Conservation (phyloP, 768 basidiomycete genomes). For the Collybiopsis luxurians region DNA sequence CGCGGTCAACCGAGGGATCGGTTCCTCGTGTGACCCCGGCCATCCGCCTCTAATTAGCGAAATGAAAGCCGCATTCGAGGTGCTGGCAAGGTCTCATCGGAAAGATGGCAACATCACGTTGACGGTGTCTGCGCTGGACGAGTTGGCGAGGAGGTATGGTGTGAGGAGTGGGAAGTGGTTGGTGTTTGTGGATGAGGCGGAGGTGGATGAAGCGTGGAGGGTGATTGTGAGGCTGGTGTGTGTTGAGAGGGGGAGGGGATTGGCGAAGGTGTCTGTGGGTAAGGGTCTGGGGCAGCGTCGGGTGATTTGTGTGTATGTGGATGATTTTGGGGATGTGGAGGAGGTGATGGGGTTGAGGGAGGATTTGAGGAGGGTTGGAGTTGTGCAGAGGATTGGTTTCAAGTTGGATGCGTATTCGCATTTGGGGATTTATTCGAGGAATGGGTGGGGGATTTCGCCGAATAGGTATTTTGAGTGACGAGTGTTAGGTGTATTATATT, state of each 20-base stretch:
- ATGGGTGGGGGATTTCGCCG: conserved; percentile 9
- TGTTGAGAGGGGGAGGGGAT: conserved; percentile 23
- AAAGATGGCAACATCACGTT: conserved; percentile 16
- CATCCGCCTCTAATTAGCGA: conserved; percentile 9
- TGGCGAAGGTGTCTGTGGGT: conserved; percentile 35
- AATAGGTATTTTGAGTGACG: conserved; percentile 1
- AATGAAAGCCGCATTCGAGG: conserved; percentile 16
- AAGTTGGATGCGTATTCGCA: conserved; percentile 17
- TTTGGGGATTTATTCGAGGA: conserved; percentile 8
- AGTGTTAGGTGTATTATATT: too few relatives aligned
- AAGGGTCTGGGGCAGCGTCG: conserved; percentile 19
- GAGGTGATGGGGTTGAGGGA: conserved; percentile 31
- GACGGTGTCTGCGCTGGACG: conserved; percentile 28
- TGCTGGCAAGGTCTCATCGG: conserved; percentile 16
- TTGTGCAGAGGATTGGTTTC: conserved; percentile 16
- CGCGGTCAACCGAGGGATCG: conserved; percentile 23
- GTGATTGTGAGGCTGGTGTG: conserved; percentile 29
- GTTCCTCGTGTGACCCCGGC: not conserved
- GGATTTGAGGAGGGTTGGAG: conserved; percentile 29
- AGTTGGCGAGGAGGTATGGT: conserved; percentile 28
- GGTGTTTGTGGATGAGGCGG: conserved; percentile 26
- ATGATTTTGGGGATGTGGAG: conserved; percentile 13
- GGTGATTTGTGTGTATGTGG: conserved; percentile 33
- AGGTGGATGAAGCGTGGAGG: conserved; percentile 34
- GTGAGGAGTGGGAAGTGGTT: conserved; percentile 38